Percentiles rank a stretch among this genome's conserved stretches.
Evolutionary conservation across 2,329 filamentous ascomycete species (phyloP).

Genomic region (Phyllachora maydis): DNA sequence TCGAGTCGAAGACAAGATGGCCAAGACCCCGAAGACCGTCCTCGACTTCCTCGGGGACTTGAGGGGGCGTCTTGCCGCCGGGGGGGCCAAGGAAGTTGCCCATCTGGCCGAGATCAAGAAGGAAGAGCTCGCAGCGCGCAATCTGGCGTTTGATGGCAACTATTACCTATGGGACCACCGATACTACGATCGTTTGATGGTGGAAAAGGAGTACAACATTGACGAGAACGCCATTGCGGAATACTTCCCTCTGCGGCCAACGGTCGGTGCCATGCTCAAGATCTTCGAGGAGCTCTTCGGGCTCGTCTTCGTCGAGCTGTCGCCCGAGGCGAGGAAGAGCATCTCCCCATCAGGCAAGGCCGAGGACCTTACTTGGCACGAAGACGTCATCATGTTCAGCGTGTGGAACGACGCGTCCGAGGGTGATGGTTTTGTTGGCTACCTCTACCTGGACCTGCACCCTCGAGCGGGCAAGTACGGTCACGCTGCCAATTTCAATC

Average conservation of each 20-base stretch:
- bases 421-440: conserved; percentile 56
- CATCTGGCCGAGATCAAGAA: conserved; percentile 59
- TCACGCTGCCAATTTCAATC: conserved; percentile 68
- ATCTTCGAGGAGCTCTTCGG: conserved; percentile 75
- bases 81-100: conserved; percentile 48
- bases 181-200: conserved; percentile 62
- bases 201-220: conserved; percentile 61
- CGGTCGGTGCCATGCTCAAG: conserved; percentile 56
- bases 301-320: conserved; percentile 55
- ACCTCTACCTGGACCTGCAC: conserved; percentile 66
- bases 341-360: conserved; percentile 47
- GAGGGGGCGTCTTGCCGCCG: conserved; percentile 41
- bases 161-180: conserved; percentile 73
- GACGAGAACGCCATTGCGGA: conserved; percentile 65
- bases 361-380: conserved; percentile 60
- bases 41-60: conserved; percentile 54
- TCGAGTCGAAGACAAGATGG: conserved; percentile 69
- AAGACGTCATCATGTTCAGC: conserved; percentile 64
- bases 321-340: conserved; percentile 39
- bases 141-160: conserved; percentile 38
- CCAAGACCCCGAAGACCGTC: conserved; percentile 53
- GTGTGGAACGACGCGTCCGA: conserved; percentile 62
- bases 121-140: conserved; percentile 39
- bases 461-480: conserved; percentile 68
- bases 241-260: conserved; percentile 61